These are phyloP conservation scores for Parathielavia appendiculata DNA, from an alignment of 495 filamentous ascomycete species.

Conservation along the genomic window DNA sequence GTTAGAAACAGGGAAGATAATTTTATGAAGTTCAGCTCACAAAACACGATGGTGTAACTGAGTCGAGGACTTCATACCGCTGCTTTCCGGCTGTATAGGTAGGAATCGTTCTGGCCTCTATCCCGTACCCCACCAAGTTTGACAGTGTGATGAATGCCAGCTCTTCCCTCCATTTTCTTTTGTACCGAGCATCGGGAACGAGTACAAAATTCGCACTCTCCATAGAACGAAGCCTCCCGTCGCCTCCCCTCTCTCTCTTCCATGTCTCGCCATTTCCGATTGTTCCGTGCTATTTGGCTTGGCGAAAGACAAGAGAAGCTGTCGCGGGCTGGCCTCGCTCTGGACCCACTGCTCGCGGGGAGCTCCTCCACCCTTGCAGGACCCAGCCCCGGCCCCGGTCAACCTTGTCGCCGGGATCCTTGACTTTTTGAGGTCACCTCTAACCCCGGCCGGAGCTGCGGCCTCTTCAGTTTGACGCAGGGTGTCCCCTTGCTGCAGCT, in stretches of 20 bases:
- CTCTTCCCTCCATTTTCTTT: too few species aligned
- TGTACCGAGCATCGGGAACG: too few species aligned
- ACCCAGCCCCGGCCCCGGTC: neutral
- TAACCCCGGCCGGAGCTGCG: slow-evolving; percentile 13
- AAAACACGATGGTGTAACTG: too few species aligned
- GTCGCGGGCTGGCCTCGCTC: slow-evolving; percentile 24
- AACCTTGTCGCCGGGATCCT: slow-evolving; percentile 4
- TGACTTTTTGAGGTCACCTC: slow-evolving; percentile 11
- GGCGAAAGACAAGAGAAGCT: slow-evolving; percentile 15
- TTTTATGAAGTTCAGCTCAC: too few species aligned
- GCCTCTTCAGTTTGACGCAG: neutral
- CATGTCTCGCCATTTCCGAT: slow-evolving; percentile 1
- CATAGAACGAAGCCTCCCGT: too few species aligned
- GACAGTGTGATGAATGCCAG: too few species aligned
- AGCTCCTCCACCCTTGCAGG: slow-evolving; percentile 23
- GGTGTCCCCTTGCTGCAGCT: neutral
- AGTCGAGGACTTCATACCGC: too few species aligned
- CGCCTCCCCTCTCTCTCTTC: neutral
- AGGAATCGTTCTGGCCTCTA: too few species aligned
- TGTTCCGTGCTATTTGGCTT: slow-evolving; percentile 20
- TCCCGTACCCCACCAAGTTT: too few species aligned
- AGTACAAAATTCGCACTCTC: too few species aligned
- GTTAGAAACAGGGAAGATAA: too few species aligned
- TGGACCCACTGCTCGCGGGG: slow-evolving; percentile 28
- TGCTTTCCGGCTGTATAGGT: too few species aligned